A percentile compares a stretch with the other conserved stretches of the same genome.
Evolutionary conservation across 2,329 filamentous ascomycete genomes (phyloP).

Genomic region (Cercospora zeina): DNA sequence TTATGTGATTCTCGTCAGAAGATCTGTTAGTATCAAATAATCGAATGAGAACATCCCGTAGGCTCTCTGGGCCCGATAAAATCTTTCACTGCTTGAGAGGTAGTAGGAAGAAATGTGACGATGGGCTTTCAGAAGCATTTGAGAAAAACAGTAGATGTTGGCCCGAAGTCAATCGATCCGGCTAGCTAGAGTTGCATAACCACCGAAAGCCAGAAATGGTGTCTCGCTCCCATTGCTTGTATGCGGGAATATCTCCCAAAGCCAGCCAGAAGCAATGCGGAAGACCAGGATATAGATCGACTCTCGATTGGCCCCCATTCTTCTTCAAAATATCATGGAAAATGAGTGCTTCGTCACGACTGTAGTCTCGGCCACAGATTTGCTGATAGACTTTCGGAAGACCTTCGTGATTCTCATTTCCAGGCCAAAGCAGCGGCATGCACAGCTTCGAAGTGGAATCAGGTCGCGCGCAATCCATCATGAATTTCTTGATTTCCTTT

Average conservation of each 20-base stretch:
- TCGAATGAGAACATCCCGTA: neutral
- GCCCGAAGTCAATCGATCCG: neutral
- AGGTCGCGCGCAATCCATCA: slow-evolving; percentile 19
- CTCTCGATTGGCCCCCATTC: slow-evolving; percentile 46
- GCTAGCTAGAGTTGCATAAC: slow-evolving; percentile 27
- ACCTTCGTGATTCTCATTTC: slow-evolving; percentile 32
- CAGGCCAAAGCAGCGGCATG: slow-evolving; percentile 22
- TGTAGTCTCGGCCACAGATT: slow-evolving; percentile 52
- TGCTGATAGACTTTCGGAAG: slow-evolving; percentile 54
- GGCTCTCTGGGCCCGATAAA: too few species aligned
- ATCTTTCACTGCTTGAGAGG: too few species aligned
- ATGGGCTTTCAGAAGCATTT: too few species aligned
- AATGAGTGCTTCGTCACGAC: slow-evolving; percentile 55
- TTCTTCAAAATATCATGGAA: slow-evolving; percentile 53
- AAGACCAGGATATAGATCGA: slow-evolving; percentile 49
- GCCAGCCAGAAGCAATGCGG: slow-evolving; percentile 45
- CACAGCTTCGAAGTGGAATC: slow-evolving; percentile 18
- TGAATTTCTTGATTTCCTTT: slow-evolving; percentile 21
- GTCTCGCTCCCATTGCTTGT: slow-evolving; percentile 35
- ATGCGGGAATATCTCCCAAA: slow-evolving; percentile 36
- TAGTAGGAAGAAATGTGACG: too few species aligned
- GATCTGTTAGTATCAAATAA: too few species aligned
- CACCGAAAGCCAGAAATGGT: slow-evolving; percentile 39
- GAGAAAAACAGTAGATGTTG: too few species aligned
- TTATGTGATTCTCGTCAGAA: neutral